Conservation (phyloP, 768 basidiomycete genomes). For the Leccinellum albellum region DNA sequence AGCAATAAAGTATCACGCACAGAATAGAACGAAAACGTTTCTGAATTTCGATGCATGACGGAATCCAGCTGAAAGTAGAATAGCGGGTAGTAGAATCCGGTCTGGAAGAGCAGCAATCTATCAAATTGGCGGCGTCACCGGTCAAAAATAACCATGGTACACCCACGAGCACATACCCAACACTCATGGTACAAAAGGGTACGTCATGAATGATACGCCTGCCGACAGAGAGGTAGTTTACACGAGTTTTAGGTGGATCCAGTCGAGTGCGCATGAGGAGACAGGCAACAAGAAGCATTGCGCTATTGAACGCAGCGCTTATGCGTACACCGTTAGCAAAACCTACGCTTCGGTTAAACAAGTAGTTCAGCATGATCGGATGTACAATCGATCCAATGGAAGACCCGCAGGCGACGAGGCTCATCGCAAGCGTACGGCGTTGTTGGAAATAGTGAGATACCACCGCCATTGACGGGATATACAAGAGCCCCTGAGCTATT, state of each 20-base stretch:
- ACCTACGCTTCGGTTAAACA: constrained; percentile 2
- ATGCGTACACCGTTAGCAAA: neutral
- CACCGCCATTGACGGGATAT: constrained; percentile 42
- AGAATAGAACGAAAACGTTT: constrained; percentile 48
- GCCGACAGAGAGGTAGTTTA: neutral
- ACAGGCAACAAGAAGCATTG: neutral
- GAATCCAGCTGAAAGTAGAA: neutral
- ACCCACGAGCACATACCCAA: neutral
- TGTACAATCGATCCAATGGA: constrained; percentile 14
- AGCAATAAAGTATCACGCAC: constrained; percentile 25
- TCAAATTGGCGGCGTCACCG: neutral
- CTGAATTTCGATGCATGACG: neutral
- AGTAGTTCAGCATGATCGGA: constrained; percentile 27
- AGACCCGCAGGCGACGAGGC: constrained; percentile 38
- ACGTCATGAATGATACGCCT: neutral
- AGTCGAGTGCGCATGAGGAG: neutral
- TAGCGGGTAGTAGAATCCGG: constrained; percentile 45
- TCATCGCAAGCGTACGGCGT: constrained; percentile 41
- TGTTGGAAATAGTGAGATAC: constrained; percentile 23
- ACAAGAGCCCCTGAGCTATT: constrained; percentile 43
- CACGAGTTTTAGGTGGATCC: neutral
- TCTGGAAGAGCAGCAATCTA: constrained; percentile 27
- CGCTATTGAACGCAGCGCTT: neutral
- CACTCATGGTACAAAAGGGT: neutral
- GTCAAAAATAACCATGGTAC: neutral